These are phyloP conservation scores for Inonotus hispidus DNA, from an alignment of 1,284 basidiomycete species.

Conservation along the genomic window DNA sequence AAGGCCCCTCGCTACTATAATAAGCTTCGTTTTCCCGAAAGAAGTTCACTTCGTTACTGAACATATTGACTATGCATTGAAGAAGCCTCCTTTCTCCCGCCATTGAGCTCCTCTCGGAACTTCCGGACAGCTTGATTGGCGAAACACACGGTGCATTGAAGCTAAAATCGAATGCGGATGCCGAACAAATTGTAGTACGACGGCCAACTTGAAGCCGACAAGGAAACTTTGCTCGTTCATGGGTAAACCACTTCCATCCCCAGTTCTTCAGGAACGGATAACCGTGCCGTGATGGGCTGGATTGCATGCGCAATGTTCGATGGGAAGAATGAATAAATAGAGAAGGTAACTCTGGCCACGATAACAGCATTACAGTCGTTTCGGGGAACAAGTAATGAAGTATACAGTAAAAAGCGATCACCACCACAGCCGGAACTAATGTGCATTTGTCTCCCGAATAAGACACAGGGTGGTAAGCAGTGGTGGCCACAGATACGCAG, in stretches of 20 bases:
- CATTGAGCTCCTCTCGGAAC: background rate
- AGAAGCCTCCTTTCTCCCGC: background rate
- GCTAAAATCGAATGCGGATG: background rate
- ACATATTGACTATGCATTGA: background rate
- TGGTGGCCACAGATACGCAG: background rate
- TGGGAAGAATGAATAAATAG: no score
- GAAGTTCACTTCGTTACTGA: background rate
- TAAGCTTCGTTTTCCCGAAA: background rate
- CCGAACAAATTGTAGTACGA: background rate
- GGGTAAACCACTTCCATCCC: background rate
- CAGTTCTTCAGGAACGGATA: background rate
- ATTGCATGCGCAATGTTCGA: background rate
- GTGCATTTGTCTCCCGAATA: background rate
- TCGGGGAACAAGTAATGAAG: no score
- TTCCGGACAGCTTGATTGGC: background rate
- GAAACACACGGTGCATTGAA: background rate
- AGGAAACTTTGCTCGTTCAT: background rate
- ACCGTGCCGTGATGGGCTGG: background rate
- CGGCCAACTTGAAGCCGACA: background rate
- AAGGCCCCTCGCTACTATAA: background rate
- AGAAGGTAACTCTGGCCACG: no score
- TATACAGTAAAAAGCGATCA: background rate
- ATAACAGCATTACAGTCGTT: no score
- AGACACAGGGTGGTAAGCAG: background rate
- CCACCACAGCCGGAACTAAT: background rate